Percentiles rank a stretch among this genome's conserved stretches.
phyloP scores from a whole-genome alignment of 768 basidiomycete genomes.

The Rhodotorula diobovata region DNA sequence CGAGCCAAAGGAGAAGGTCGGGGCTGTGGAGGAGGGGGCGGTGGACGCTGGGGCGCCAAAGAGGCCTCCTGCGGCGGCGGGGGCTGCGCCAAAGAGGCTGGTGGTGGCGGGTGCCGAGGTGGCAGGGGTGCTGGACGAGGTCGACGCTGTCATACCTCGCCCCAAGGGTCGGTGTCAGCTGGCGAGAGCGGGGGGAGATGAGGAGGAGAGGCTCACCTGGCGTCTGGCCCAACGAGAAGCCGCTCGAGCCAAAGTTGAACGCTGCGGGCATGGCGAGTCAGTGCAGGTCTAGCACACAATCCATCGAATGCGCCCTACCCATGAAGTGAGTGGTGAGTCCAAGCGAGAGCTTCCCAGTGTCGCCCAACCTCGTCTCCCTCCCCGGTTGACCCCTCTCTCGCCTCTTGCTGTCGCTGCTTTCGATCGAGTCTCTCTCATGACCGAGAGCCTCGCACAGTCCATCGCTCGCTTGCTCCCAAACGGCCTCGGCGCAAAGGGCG shows the following conservation, averaged over 20 bases:
- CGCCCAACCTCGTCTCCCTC: not conserved
- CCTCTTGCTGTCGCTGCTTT: not conserved
- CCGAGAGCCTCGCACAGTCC: not conserved
- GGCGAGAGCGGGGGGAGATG: not conserved
- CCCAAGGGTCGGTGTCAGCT: no score
- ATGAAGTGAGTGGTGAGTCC: not conserved
- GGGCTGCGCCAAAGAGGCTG: not conserved
- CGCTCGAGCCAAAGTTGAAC: slow-evolving; percentile 32
- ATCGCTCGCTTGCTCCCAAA: slow-evolving; percentile 32
- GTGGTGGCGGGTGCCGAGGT: not conserved
- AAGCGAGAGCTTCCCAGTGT: not conserved
- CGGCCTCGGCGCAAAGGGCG: slow-evolving; percentile 37
- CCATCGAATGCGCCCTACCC: not conserved
- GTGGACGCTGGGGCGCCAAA: not conserved
- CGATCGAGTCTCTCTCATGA: not conserved
- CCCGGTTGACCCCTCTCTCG: no score
- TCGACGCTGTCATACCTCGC: slow-evolving; percentile 10
- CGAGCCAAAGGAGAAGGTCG: not conserved
- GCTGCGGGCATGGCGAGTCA: slow-evolving; percentile 4
- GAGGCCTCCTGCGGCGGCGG: not conserved
- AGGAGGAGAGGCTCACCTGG: slow-evolving; percentile 3
- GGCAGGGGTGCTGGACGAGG: slow-evolving; percentile 4
- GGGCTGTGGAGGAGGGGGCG: not conserved
- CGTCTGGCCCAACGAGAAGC: slow-evolving; percentile 33
- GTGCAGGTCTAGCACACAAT: not conserved